Evolutionary conservation across 83 land plant species (phyloP).

Genomic region (Diphasiastrum complanatum): DNA sequence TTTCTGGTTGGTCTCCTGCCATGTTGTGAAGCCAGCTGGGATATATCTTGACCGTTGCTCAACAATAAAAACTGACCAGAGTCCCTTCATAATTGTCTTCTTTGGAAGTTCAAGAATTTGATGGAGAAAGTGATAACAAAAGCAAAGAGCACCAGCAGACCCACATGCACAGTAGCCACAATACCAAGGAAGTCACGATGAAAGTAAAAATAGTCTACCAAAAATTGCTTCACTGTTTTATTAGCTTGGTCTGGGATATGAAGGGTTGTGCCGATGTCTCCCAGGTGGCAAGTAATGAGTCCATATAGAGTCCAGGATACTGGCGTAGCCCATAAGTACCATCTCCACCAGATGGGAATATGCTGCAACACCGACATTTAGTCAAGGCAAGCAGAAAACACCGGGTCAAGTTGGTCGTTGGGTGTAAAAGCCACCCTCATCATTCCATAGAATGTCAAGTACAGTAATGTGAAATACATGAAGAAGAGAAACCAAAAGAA

Average conservation of each 20-base stretch:
- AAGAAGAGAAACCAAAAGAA: no score
- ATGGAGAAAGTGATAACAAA: conserved; percentile 48
- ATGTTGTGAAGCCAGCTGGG: no score
- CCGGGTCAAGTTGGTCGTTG: no score
- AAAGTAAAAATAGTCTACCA: conserved; percentile 39
- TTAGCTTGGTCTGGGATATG: conserved; percentile 28
- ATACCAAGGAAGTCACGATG: conserved; percentile 41
- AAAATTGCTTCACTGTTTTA: conserved; percentile 16
- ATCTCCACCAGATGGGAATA: conserved; percentile 67
- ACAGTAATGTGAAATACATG: no score
- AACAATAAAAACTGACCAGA: no score
- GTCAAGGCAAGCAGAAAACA: no score
- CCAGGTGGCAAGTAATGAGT: conserved; percentile 47
- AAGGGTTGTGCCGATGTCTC: conserved; percentile 30
- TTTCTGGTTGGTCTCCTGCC: no score
- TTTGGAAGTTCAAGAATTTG: conserved; percentile 54
- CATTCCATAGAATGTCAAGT: no score
- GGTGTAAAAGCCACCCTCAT: no score
- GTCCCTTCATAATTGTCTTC: no score
- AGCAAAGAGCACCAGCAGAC: conserved; percentile 39
- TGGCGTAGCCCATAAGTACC: conserved; percentile 70
- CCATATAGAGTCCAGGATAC: conserved; percentile 59
- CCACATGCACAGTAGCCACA: conserved; percentile 34
- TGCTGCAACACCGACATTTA: no score
- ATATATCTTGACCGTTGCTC: no score